A percentile compares a stretch with the other conserved stretches of the same genome.
Evolutionary conservation across 257 asterid species (phyloP).

Genomic region (Lycium barbarum): DNA sequence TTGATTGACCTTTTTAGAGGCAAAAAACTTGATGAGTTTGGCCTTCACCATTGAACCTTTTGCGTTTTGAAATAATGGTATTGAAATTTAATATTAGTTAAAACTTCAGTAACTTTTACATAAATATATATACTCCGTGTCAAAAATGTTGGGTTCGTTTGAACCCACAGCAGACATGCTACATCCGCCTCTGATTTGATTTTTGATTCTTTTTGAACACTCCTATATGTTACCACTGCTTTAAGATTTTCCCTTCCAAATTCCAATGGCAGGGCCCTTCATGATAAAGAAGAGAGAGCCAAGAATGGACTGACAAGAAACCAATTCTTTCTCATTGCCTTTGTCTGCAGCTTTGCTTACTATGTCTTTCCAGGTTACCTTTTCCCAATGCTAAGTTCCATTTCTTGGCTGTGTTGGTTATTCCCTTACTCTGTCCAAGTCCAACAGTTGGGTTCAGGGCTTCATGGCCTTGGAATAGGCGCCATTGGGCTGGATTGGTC

Average conservation of each 20-base stretch:
- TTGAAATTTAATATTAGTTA: not conserved
- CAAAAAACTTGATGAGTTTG: too few relatives aligned
- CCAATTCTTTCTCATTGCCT: constrained; percentile 89
- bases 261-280: constrained; percentile 75
- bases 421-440: constrained; percentile 70
- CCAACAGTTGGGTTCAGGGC: constrained; percentile 96
- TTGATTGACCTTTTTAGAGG: too few relatives aligned
- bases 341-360: constrained; percentile 86
- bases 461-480: constrained; percentile 90
- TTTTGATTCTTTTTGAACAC: not conserved
- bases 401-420: constrained; percentile 96
- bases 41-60: not conserved
- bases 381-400: constrained; percentile 77
- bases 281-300: constrained; percentile 79
- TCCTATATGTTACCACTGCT: not conserved
- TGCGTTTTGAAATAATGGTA: not conserved
- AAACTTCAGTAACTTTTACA: not conserved
- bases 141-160: not conserved
- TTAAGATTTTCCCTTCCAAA: constrained; percentile 21
- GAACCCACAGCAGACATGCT: not conserved
- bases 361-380: constrained; percentile 91
- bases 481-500: constrained; percentile 97
- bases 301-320: constrained; percentile 73
- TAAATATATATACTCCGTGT: not conserved
- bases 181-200: not conserved